Base-by-base conservation (phyloP, 2,329 filamentous ascomycete genomes). In the Epicoccum sorghinum region DNA sequence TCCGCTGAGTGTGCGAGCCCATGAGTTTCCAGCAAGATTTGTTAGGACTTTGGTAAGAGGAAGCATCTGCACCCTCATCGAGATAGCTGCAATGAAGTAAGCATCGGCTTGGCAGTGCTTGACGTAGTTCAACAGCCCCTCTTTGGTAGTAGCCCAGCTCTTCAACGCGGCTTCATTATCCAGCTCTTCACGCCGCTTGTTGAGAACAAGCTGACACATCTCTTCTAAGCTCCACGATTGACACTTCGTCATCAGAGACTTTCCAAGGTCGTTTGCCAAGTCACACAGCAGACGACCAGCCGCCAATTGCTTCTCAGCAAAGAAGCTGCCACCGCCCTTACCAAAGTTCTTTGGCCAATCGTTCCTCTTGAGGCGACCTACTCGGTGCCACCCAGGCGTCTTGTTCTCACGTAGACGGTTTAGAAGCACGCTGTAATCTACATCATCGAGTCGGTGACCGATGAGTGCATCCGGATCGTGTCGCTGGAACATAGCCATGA, bases 141-240 rank as follows among this genome's bases (percentile, higher is more conserved):
- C 87, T 68, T 90, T 90, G 35, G 90, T 89, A 4, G 84, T 85
- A 3, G 90, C 91, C 92, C 91, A 96, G 18, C 89, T 90, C 72
- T 90, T 93, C 52, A 99, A 79, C 3, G 91, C 92, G 47, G 81
- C 86, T 64, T 98, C 95, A 64, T 90, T 93, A 72, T 99, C 93
- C 29, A 99, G 78, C 33, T 99, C 95, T 50, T 88, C 86, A 37
- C 95, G 89, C 37, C 81, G 81, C 69, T 88, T 88, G 29, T 86
- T 83, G 4, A 99, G 86, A 62, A 97, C 96, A 13, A 98, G 83
- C 60, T 88, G 90, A 73, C 92, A 96, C 93, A 99, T 99, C 75
- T 99, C 95, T 2, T 93, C 96, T 74, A 99, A 82, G 74, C 90
- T 96, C 95, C 95, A 99, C 3, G 93, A 96, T 75, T 97, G 93